phyloP scores from a whole-genome alignment of 2,329 filamentous ascomycete species.

The Venturia asperata region DNA sequence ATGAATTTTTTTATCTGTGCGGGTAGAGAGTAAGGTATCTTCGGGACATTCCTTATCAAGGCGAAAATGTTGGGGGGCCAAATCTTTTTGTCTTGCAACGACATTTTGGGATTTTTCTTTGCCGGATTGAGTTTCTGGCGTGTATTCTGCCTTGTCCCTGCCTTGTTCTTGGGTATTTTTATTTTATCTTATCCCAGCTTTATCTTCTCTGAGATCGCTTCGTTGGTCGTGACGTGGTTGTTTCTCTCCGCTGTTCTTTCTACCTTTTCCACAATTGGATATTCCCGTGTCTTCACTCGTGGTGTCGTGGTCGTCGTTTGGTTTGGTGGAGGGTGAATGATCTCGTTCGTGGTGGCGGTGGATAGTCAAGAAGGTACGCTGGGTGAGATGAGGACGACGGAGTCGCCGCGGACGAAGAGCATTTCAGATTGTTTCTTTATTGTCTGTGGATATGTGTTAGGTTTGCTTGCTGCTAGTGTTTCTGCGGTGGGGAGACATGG shows the following conservation, averaged over 20 bases:
- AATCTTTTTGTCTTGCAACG: too few relatives aligned
- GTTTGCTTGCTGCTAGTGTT: too few relatives aligned
- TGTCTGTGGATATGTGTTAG: slow-evolving; percentile 50
- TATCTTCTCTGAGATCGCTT: background rate
- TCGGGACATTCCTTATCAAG: too few relatives aligned
- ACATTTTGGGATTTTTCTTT: too few relatives aligned
- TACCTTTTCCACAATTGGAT: background rate
- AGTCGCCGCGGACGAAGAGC: slow-evolving; percentile 89
- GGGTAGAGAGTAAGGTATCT: too few relatives aligned
- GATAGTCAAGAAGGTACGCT: slow-evolving; percentile 14
- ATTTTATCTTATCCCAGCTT: too few relatives aligned
- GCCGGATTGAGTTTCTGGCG: too few relatives aligned
- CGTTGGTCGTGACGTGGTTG: background rate
- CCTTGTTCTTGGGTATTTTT: background rate
- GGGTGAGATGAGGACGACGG: slow-evolving; percentile 44
- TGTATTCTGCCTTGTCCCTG: too few relatives aligned
- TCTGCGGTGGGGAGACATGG: too few relatives aligned
- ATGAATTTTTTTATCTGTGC: too few relatives aligned
- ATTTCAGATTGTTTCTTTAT: slow-evolving; percentile 97
- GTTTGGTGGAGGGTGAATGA: background rate
- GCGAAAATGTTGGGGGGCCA: too few relatives aligned
- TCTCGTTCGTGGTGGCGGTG: background rate
- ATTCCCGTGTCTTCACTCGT: background rate
- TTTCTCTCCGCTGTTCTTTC: too few relatives aligned
- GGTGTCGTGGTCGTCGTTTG: background rate